These are phyloP conservation scores for Grosmannia serpens DNA, from an alignment of 2,329 filamentous ascomycete species.

Conservation along the genomic window DNA sequence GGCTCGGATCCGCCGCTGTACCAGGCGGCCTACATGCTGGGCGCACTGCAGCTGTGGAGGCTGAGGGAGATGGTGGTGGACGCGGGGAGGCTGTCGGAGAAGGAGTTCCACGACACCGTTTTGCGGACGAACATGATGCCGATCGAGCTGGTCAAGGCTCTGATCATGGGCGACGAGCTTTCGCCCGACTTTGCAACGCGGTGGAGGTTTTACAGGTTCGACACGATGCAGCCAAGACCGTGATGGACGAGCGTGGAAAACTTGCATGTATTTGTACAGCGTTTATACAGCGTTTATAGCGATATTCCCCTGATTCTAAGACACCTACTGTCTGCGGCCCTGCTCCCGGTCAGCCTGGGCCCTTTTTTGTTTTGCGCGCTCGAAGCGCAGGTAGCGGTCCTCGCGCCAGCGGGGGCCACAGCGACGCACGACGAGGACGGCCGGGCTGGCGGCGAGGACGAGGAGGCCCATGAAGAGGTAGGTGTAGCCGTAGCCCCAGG, in stretches of 20 bases:
- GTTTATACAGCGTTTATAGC: no score
- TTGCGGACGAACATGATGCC: conserved; percentile 41
- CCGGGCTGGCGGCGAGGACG: conserved; percentile 17
- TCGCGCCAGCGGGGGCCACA: conserved; percentile 22
- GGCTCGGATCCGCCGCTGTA: conserved; percentile 47
- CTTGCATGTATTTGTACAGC: no score
- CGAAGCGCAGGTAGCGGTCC: conserved; percentile 17
- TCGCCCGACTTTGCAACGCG: conserved; percentile 29
- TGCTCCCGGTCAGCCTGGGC: not conserved
- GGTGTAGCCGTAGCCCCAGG: conserved; percentile 27
- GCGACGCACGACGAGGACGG: conserved; percentile 18
- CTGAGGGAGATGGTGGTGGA: conserved; percentile 37
- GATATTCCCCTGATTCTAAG: no score
- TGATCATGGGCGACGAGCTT: conserved; percentile 31
- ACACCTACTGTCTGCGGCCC: not conserved
- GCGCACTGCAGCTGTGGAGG: conserved; percentile 42
- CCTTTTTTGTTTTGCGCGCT: conserved; percentile 1
- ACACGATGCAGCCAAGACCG: not conserved
- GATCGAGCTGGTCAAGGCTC: conserved; percentile 39
- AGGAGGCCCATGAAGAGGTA: conserved; percentile 23
- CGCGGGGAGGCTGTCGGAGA: conserved; percentile 29
- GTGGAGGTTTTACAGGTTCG: conserved; percentile 31
- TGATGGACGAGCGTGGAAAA: no score
- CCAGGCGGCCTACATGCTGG: conserved; percentile 48
- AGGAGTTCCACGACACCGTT: conserved; percentile 43